Conservation (phyloP, 1,284 basidiomycete genomes). For the Stereum hirsutum region DNA sequence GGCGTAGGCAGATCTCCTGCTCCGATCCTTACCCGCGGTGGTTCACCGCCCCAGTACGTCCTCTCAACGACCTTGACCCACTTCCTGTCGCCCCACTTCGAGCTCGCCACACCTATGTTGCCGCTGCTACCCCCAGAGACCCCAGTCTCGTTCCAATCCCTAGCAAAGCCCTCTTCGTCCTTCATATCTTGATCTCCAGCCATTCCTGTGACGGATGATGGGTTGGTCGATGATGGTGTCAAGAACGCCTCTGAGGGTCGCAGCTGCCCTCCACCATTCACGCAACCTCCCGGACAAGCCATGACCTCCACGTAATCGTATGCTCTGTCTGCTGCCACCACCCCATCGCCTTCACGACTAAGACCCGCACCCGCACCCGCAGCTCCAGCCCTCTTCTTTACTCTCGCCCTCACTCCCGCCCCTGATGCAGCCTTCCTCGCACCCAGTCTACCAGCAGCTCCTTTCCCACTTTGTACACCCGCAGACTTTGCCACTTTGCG, state of each 20-base stretch:
- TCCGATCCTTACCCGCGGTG: not conserved
- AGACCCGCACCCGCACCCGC: constrained; percentile 17
- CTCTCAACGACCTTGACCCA: constrained; percentile 75
- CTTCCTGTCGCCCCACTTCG: constrained; percentile 67
- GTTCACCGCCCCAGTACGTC: constrained; percentile 53
- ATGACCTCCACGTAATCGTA: constrained; percentile 99
- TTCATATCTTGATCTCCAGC: too few relatives aligned
- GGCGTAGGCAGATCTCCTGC: constrained; percentile 34
- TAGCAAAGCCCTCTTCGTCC: constrained; percentile 54
- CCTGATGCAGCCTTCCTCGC: constrained; percentile 15
- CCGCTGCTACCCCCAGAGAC: constrained; percentile 27
- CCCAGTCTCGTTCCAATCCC: constrained; percentile 46
- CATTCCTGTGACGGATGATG: too few relatives aligned
- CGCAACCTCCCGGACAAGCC: constrained; percentile 97
- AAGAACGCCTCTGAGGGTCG: constrained; percentile 40
- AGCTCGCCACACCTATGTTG: constrained; percentile 19
- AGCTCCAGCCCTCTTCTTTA: not conserved
- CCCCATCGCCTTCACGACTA: constrained; percentile 18
- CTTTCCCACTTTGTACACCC: constrained; percentile 64
- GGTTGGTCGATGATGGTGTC: too few relatives aligned
- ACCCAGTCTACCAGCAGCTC: constrained; percentile 51
- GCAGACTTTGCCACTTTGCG: constrained; percentile 84
- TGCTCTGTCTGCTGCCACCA: constrained; percentile 37
- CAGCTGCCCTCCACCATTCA: constrained; percentile 95
- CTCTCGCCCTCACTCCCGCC: not conserved